Evolutionary conservation across 2,329 filamentous ascomycete genomes (phyloP), one percentile per base, ranked within the genome.

Genomic region (Neofusicoccum cordaticola): DNA sequence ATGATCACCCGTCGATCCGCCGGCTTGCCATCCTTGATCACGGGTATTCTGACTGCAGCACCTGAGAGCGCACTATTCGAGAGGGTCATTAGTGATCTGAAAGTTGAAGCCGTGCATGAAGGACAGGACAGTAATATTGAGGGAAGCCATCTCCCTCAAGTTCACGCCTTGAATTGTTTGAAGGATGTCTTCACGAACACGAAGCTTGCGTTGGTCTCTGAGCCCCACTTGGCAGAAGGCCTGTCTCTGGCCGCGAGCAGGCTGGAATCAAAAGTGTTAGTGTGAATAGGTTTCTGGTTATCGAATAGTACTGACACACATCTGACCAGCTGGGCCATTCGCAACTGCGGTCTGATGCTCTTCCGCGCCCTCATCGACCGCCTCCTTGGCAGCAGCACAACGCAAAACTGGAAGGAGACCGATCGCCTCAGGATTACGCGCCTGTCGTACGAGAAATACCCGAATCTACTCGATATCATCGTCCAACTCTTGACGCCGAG

Each of bases 161-260:
- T 99, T 0, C 95, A 99, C 75, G 93, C 95, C 0, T 85, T 97
- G 73, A 99, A 99, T 74, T 97, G 91, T 66, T 81, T 99, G 65
- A 95, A 95, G 73, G 93, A 96, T 68, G 89, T 97, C 2, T 95
- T 97, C 77, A 94, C 91, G 65, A 93, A 89, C 69, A 92, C 92
- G 0, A 86, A 87, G 57, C 82, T 98, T 13, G 84, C 91, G 34
- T 86, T 87, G 63, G 84, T 85, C 62, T 90, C 92, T 0, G 92
- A 96, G 71, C 81, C 82, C 0, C 90, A 93, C 69, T 83, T 97
- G 7, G 88, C 90, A 8, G 82, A 86, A 35, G 89, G 89, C 39
- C 82, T 99, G 3, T 85, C 89, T 66, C 83, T 98, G n/a, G 93
- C 93, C 1, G 91, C 91, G 11, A 85, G 85, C 65, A 92, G 90